Conservation (phyloP, 2,329 filamentous ascomycete species). For the Trichoderma sp. region DNA sequence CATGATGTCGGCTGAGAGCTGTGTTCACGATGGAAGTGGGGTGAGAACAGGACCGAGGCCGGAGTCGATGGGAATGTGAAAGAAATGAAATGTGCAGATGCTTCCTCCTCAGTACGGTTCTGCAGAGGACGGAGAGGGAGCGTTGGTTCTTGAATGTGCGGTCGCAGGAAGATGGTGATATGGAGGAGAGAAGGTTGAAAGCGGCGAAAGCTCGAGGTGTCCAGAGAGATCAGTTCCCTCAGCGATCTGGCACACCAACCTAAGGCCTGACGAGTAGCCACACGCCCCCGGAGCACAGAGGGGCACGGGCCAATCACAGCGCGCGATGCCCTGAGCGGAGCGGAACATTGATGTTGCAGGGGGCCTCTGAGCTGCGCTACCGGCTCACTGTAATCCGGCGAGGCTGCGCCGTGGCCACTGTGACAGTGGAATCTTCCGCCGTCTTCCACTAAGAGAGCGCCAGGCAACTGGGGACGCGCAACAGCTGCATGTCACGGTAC, state of each 20-base stretch:
- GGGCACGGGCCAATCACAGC: slow-evolving; percentile 43
- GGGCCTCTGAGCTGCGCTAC: slow-evolving; percentile 7
- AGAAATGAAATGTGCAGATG: slow-evolving; percentile 14
- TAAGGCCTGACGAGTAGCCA: slow-evolving; percentile 22
- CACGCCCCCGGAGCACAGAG: slow-evolving; percentile 29
- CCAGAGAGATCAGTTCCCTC: slow-evolving; percentile 19
- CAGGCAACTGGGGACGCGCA: slow-evolving; percentile 32
- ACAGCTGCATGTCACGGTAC: slow-evolving; percentile 8
- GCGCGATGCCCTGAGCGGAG: slow-evolving; percentile 35
- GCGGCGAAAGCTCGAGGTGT: slow-evolving; percentile 32
- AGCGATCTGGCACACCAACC: slow-evolving; percentile 15
- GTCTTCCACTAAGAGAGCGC: slow-evolving; percentile 35
- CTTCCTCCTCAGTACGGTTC: slow-evolving; percentile 10
- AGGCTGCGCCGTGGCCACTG: slow-evolving; percentile 16
- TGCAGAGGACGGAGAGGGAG: slow-evolving; percentile 1
- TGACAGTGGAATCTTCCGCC: slow-evolving; percentile 40
- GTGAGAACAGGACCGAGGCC: slow-evolving; percentile 34
- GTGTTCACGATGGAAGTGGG: slow-evolving; percentile 25
- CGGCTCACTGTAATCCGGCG: slow-evolving; percentile 30
- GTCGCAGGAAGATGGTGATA: slow-evolving; percentile 14
- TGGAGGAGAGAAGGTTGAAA: slow-evolving; percentile 29
- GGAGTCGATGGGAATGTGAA: slow-evolving; percentile 21
- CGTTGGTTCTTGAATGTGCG: slow-evolving; percentile 9
- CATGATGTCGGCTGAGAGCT: slow-evolving; percentile 58
- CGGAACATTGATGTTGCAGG: slow-evolving; percentile 45